Conservation (phyloP, 2,329 filamentous ascomycete species). For the Drechslerella dactyloides region DNA sequence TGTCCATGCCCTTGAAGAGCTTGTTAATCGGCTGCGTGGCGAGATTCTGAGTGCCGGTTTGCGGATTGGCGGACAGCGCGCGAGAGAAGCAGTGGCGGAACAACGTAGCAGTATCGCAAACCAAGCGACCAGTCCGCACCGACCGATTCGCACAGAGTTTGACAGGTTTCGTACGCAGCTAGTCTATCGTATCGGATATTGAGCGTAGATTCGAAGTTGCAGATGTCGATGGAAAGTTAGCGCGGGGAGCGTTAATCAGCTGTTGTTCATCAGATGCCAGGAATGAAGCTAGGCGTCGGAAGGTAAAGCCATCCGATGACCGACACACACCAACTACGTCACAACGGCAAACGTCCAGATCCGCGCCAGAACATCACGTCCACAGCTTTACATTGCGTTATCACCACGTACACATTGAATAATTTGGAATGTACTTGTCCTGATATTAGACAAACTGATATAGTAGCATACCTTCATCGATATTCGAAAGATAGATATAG, state of each 20-base stretch:
- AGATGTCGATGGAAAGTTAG: neutral
- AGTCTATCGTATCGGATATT: too few relatives aligned
- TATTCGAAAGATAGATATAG: neutral
- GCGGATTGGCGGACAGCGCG: slow-evolving; percentile 1
- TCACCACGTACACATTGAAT: too few relatives aligned
- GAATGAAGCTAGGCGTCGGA: too few relatives aligned
- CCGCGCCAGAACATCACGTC: too few relatives aligned
- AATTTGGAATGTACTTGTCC: too few relatives aligned
- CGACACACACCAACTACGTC: slow-evolving; percentile 29
- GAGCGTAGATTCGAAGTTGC: too few relatives aligned
- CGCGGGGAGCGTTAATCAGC: neutral
- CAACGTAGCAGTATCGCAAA: neutral
- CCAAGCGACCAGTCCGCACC: too few relatives aligned
- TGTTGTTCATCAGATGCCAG: too few relatives aligned
- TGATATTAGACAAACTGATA: neutral
- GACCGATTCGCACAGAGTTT: too few relatives aligned
- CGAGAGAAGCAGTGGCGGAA: slow-evolving; percentile 3
- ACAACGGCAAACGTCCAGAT: slow-evolving; percentile 13
- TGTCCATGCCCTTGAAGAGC: slow-evolving; percentile 19
- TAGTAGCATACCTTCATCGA: neutral
- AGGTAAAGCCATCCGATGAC: slow-evolving; percentile 17
- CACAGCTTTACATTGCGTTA: too few relatives aligned
- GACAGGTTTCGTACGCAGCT: too few relatives aligned
- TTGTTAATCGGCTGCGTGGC: neutral
- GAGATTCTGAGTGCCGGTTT: neutral